Conservation (phyloP, 176 grass and related monocot species). For the Aegilops bicornis region DNA sequence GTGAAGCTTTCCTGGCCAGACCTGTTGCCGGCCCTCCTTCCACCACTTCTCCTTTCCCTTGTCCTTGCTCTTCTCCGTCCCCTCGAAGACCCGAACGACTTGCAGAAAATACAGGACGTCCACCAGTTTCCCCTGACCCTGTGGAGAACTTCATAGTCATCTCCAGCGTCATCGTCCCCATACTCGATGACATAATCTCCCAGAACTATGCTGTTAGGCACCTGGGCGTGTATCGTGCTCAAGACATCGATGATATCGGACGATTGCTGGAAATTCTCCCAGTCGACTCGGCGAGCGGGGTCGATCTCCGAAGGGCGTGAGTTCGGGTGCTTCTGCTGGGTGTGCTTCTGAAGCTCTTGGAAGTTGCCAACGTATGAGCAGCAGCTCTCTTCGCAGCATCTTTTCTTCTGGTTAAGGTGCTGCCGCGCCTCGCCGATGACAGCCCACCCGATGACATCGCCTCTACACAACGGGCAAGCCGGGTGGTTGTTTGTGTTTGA, state of each 20-base stretch:
- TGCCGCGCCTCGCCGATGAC: conserved; percentile 67
- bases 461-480: conserved; percentile 83
- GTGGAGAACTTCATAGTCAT: conserved; percentile 74
- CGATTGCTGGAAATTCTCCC: conserved; percentile 95
- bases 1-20: conserved; percentile 54
- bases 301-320: conserved; percentile 88
- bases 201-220: conserved; percentile 73
- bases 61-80: conserved; percentile 41
- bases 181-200: conserved; percentile 98
- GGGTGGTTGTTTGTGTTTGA: conserved; percentile 55
- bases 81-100: conserved; percentile 66
- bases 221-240: conserved; percentile 89
- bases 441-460: conserved; percentile 83
- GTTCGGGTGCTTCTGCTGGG: conserved; percentile 79
- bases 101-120: conserved; percentile 77
- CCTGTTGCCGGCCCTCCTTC: conserved; percentile 48
- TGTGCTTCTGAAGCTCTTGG: conserved; percentile 81
- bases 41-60: conserved; percentile 45
- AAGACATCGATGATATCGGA: conserved; percentile 92
- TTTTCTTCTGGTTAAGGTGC: conserved; percentile 80
- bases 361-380: conserved; percentile 81
- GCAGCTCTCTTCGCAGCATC: conserved; percentile 81
- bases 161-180: conserved; percentile 80
- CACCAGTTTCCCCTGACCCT: conserved; percentile 79
- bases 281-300: conserved; percentile 66